These are phyloP conservation scores for Colletotrichum liaoningense DNA, from an alignment of 2,329 filamentous ascomycete genomes.

Conservation along the genomic window DNA sequence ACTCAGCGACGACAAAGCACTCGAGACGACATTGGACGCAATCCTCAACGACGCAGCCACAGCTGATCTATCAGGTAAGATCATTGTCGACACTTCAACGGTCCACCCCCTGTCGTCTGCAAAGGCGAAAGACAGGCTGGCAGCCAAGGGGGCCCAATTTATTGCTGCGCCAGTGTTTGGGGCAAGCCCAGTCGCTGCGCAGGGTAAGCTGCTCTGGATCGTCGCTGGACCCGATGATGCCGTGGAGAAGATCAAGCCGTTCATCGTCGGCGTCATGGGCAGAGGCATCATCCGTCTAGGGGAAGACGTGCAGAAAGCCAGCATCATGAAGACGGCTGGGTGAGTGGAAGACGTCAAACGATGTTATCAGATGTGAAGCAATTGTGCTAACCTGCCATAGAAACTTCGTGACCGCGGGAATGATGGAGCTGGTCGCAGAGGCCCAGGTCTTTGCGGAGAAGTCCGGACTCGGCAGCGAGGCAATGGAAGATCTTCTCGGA, in stretches of 20 bases:
- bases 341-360: constrained; percentile 35
- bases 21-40: constrained; percentile 46
- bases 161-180: constrained; percentile 62
- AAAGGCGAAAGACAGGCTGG: constrained; percentile 43
- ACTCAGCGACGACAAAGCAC: constrained; percentile 55
- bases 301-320: constrained; percentile 54
- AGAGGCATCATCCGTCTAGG: constrained; percentile 56
- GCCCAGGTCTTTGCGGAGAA: constrained; percentile 61
- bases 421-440: constrained; percentile 62
- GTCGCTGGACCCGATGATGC: constrained; percentile 53
- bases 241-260: constrained; percentile 49
- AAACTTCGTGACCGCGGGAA: constrained; percentile 60
- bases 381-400: constrained; percentile 36
- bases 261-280: constrained; percentile 54
- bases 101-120: constrained; percentile 58
- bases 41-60: constrained; percentile 39
- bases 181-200: constrained; percentile 58
- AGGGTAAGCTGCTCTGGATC: constrained; percentile 58
- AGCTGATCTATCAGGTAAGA: constrained; percentile 47
- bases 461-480: constrained; percentile 51
- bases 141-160: constrained; percentile 46
- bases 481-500: constrained; percentile 56
- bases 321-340: constrained; percentile 61
- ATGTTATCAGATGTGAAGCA: no score
- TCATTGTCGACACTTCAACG: constrained; percentile 62